These are phyloP conservation scores for Parastagonospora nodorum DNA, from an alignment of 2,329 filamentous ascomycete species.

Conservation along the genomic window DNA sequence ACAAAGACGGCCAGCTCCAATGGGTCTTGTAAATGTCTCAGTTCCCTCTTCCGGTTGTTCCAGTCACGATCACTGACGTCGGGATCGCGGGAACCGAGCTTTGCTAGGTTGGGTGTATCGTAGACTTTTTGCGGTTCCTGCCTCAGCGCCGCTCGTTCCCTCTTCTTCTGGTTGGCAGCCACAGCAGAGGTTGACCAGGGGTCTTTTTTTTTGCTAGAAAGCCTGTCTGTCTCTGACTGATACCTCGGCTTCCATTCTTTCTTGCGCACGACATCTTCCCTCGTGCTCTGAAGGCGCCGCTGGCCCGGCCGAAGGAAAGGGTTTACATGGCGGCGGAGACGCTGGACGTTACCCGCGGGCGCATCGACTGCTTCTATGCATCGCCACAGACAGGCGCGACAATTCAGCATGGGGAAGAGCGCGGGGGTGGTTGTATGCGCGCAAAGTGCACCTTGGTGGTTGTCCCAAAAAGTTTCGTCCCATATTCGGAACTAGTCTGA, in stretches of 20 bases:
- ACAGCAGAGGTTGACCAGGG: slow-evolving; percentile 34
- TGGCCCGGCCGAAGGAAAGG: slow-evolving; percentile 18
- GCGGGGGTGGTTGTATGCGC: slow-evolving; percentile 7
- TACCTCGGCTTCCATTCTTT: slow-evolving; percentile 4
- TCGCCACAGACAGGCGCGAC: slow-evolving; percentile 51
- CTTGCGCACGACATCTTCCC: slow-evolving; percentile 12
- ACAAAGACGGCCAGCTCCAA: slow-evolving; percentile 74
- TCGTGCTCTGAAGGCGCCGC: slow-evolving; percentile 18
- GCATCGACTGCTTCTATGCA: slow-evolving; percentile 49
- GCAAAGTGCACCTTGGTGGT: neutral
- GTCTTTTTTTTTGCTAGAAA: slow-evolving; percentile 16
- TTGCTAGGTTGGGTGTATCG: slow-evolving; percentile 25
- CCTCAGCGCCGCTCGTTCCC: slow-evolving; percentile 24
- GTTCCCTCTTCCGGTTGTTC: slow-evolving; percentile 57
- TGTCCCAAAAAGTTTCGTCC: neutral
- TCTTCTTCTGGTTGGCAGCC: slow-evolving; percentile 29
- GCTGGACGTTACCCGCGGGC: slow-evolving; percentile 20
- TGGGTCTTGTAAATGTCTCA: slow-evolving; percentile 71
- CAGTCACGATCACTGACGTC: slow-evolving; percentile 33
- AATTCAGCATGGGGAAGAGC: slow-evolving; percentile 49
- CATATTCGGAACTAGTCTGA: no score
- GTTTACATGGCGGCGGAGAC: slow-evolving; percentile 27
- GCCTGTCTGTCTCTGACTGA: slow-evolving; percentile 13
- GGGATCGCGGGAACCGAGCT: slow-evolving; percentile 31
- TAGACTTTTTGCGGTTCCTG: slow-evolving; percentile 5